Evolutionary conservation across 768 basidiomycete genomes (phyloP), one percentile per base, ranked within the genome.

Genomic region (Sarcodon sp.): DNA sequence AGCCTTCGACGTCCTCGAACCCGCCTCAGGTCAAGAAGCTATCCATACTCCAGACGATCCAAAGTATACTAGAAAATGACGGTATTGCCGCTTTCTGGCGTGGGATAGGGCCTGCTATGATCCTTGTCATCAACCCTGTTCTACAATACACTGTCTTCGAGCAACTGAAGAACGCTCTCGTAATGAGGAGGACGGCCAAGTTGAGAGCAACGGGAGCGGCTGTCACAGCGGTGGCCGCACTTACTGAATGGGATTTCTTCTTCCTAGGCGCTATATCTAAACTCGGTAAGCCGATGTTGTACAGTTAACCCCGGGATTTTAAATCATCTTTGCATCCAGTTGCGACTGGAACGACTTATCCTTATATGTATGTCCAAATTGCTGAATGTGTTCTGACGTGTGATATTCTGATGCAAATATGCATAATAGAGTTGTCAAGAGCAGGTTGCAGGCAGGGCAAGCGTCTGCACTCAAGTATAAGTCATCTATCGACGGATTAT

Each of bases 131-230:
- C 53, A 99, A 99, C 64, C 94, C 94, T 12, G 86, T 99, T 33
- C 73, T 98, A 33, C 80, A 92, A 68, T 93, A 96, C 63, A 97
- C 94, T 15, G 79, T 82, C 0, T 98, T 97, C 53, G 94, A 99
- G 64, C 90, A 96, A 60, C 69, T 98, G 57, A 96, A 94, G 71
- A 96, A 93, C 56, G 56, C 77, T 35, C 59, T 97, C 50, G 66
- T 91, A 47, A 71, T 74, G 51, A 73, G 72, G 32, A 76, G 85
- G 34, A 79, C 76, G 31, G 68, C 60, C 44, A 75, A 66, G 54
- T 61, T 79, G 54, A 69, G 73, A 45, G 71, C 69, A 33, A 64
- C 70, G 45, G 75, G 70, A 43, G 65, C 61, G 41, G 63, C 66
- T 49, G 60, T 64, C 35, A 67, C 66, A 37, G 71, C 56, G 27